Evolutionary conservation across 23 red algal genomes (phyloP), one percentile per base, ranked within the genome.

Genomic region (Agarophyton chilense): DNA sequence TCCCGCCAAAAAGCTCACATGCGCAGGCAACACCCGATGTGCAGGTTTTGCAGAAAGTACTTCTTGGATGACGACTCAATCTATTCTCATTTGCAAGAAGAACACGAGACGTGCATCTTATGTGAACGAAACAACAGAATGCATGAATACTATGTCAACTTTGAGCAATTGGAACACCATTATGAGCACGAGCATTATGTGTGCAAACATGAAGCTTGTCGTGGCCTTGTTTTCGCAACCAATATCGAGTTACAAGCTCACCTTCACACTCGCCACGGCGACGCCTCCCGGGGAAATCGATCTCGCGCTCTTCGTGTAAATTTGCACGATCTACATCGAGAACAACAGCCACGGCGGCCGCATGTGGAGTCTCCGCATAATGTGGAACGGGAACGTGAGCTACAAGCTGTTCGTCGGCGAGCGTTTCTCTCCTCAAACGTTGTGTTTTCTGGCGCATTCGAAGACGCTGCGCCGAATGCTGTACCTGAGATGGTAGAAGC

Each of bases 81-180:
- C 13, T 98, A 83, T 60, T 83, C 80, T 43, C 96, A 98, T 45
- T 70, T 98, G 73, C 89, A 86, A 55, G 67, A 94, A 38, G 17
- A 35, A 17, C 96, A 98, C 64, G 82, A 92, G 32, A 74, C 96
- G 22, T 98, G 96, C 75, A 54, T 49, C 17, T 25, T 98, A 28
- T 98, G 96, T 52, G 96, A 98, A 72, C 87, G 96, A 5, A 88
- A 83, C 33, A 91, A 91, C 6, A 51, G 78, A 68, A 64, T 87
- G 72, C 91, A 98, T 77, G 87, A 91, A 26, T 98, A 98, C 74
- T 98, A 94, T 58, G 58, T 58, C 25, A 87, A 92, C 67, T 98
- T 88, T 73, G 46, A 50, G 34, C 56, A 88, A 43, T 70, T 98
- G 35, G 96, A 92, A 60, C 58, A 13, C 10, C 96, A 98, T 80